Conservation (phyloP, 306 rosid genomes). For the Trichosanthes truncata region DNA sequence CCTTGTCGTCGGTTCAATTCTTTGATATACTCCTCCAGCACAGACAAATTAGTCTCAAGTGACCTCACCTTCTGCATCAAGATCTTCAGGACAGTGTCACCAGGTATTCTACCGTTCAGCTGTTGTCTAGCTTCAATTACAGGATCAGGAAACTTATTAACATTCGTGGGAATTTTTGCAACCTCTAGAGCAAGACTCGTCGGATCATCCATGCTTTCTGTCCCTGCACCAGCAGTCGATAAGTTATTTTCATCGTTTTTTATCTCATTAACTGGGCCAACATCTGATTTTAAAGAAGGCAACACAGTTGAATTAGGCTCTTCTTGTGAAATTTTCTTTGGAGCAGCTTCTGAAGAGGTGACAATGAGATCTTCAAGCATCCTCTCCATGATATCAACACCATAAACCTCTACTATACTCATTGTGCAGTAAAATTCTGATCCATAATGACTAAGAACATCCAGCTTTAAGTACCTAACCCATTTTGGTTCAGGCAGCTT, state of each 20-base stretch:
- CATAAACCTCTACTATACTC: conserved; percentile 75
- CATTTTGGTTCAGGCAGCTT: conserved; percentile 61
- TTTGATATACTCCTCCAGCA: conserved; percentile 54
- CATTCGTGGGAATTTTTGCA: conserved; percentile 18
- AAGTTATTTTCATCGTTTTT: conserved; percentile 30
- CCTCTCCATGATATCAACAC: conserved; percentile 70
- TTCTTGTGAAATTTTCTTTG: conserved; percentile 23
- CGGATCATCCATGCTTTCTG: conserved; percentile 23
- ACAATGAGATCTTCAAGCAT: conserved; percentile 89
- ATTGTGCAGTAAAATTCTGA: conserved; percentile 89
- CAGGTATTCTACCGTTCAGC: conserved; percentile 62
- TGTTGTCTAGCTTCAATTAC: conserved; percentile 55
- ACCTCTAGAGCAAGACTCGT: conserved; percentile 25
- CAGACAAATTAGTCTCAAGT: conserved; percentile 59
- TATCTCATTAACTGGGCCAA: conserved; percentile 29
- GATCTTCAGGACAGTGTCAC: conserved; percentile 85
- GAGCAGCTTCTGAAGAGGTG: conserved; percentile 37
- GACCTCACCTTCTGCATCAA: conserved; percentile 85
- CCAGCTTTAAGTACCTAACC: conserved; percentile 72
- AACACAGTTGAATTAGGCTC: conserved; percentile 41
- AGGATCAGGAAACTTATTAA: conserved; percentile 49
- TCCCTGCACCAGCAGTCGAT: conserved; percentile 18
- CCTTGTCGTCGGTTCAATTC: conserved; percentile 53
- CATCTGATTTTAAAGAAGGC: conserved; percentile 42
- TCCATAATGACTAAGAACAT: conserved; percentile 67